Evolutionary conservation across 129 eudicot genomes (phyloP), one percentile per base, ranked within the genome.

Genomic region (Apium graveolens): DNA sequence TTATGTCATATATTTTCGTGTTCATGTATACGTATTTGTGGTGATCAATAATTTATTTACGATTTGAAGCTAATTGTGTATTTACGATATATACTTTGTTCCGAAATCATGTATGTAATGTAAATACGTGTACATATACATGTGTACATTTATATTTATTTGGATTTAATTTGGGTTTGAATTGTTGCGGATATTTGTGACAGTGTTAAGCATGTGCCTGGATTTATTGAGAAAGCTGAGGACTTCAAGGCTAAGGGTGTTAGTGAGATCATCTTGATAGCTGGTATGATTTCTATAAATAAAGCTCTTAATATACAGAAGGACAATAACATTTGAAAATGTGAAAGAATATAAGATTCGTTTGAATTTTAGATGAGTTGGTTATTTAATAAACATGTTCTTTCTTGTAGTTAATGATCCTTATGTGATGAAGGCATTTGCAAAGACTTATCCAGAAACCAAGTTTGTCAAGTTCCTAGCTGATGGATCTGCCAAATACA

Each of bases 341-440:
- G 41, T 38, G 2, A 4, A 35, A 35, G 1, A 35, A 4, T 35
- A 2, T 38, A 38, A 38, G 41, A 4, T 38, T 38, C 41, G n/a
- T n/a, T n/a, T n/a, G n/a, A n/a, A n/a, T n/a, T n/a, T 5, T 38
- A 3, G 41, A 5, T 38, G 41, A 38, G 41, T 4, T 38, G 41
- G 5, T 38, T 38, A 38, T 6, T 38, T 38, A 2, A 38, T 6
- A 5, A 6, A 6, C 43, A 21, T 20, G 16, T 29, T 41, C 1
- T 11, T n/a, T 11, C 10, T 73, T 87, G 81, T 81, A 85, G 83
- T 83, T 34, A 94, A 91, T 79, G 98, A 94, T 73, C 97, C 97
- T 10, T 94, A 85, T 77, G 98, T 95, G 89, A 90, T 95, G 97
- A 95, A 95, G 91, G 98, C 96, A 41, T 95, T 97, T 97, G 89